Conservation (phyloP, 202 grass and related monocot species). For the Cymbopogon flexuosus region DNA sequence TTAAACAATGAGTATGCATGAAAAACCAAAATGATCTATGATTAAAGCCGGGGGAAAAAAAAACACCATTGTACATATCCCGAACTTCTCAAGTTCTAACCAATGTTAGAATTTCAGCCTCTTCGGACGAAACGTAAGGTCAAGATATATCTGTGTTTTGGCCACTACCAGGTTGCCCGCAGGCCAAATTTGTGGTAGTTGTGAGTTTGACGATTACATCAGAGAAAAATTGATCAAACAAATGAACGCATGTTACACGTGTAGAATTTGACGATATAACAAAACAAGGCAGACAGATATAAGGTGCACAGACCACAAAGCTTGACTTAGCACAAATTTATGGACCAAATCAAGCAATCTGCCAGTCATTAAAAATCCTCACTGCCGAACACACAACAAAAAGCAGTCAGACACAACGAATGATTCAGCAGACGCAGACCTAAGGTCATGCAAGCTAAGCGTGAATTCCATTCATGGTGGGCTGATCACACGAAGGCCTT, state of each 20-base stretch:
- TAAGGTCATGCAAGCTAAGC: neutral
- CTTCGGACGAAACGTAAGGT: no score
- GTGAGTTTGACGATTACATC: neutral
- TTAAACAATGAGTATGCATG: no score
- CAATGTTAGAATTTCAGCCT: no score
- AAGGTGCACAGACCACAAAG: neutral
- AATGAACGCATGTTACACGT: neutral
- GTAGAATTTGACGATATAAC: neutral
- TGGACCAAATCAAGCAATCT: neutral
- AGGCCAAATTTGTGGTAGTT: neutral
- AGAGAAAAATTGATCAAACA: neutral
- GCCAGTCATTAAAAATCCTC: neutral
- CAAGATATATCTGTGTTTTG: no score
- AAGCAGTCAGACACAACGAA: neutral
- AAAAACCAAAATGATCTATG: no score
- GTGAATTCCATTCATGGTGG: neutral
- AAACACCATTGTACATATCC: no score
- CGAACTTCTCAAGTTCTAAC: no score
- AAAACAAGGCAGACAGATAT: neutral
- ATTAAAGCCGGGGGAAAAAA: no score
- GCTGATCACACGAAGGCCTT: neutral
- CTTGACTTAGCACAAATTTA: neutral
- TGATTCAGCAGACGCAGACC: neutral
- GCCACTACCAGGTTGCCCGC: no score
- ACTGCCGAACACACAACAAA: neutral